Conservation (phyloP, 73 alveolate species). For the Durusdinium trenchii region DNA sequence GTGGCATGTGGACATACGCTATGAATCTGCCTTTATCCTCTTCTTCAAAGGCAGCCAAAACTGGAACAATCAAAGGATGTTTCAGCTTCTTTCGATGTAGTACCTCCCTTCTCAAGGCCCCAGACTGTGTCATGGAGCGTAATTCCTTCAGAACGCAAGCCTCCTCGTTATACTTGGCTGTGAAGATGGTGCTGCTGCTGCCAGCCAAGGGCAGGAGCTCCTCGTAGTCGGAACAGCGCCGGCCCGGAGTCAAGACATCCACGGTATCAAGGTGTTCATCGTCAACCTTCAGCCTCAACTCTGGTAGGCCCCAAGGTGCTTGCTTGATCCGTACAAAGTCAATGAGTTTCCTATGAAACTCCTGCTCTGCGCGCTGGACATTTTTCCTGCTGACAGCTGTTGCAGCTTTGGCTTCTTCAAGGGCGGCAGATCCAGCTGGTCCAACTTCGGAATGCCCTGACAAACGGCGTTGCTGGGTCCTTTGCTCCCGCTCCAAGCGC, state of each 20-base stretch:
- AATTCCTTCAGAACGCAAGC: slow-evolving; percentile 52
- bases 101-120: slow-evolving; percentile 53
- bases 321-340: slow-evolving; percentile 29
- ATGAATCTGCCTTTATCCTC: slow-evolving; percentile 60
- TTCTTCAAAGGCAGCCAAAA: slow-evolving; percentile 62
- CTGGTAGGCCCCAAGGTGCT: slow-evolving; percentile 63
- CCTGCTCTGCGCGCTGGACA: slow-evolving; percentile 19
- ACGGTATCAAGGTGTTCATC: slow-evolving; percentile 26
- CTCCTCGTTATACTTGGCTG: slow-evolving; percentile 39
- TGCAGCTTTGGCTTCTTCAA: slow-evolving; percentile 14
- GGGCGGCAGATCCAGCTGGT: background rate
- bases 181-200: background rate
- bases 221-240: slow-evolving; percentile 55
- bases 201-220: background rate
- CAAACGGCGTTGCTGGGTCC: background rate
- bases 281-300: background rate
- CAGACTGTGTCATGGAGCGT: slow-evolving; percentile 44
- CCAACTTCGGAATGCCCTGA: background rate
- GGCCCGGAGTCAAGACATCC: slow-evolving; percentile 42
- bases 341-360: background rate
- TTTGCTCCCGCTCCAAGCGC: slow-evolving; percentile 22
- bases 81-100: slow-evolving; percentile 43
- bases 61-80: slow-evolving; percentile 60
- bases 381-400: background rate
- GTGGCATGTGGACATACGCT: slow-evolving; percentile 55